Evolutionary conservation across 2,329 filamentous ascomycete genomes (phyloP).

Genomic region (Colletotrichum higginsianum): DNA sequence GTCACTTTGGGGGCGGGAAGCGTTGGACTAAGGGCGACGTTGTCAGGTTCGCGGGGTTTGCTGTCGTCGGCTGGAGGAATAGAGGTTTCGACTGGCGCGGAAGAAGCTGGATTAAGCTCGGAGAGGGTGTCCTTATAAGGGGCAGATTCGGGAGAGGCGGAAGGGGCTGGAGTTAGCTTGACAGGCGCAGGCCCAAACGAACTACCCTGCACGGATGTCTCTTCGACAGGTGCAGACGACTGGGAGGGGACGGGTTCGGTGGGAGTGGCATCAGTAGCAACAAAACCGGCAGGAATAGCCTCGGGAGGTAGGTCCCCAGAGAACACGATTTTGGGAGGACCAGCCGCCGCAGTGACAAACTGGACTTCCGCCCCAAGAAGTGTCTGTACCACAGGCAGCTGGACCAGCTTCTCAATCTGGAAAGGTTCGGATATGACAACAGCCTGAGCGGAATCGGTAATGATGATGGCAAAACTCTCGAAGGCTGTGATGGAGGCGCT

Average conservation of each 20-base stretch:
- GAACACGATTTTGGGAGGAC: conserved; percentile 33
- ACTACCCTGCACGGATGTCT: not conserved
- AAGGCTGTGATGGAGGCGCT: conserved; percentile 44
- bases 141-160: not conserved
- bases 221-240: not conserved
- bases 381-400: conserved; percentile 30
- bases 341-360: conserved; percentile 12
- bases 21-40: not conserved
- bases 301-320: conserved; percentile 23
- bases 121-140: not conserved
- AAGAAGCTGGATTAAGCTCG: not conserved
- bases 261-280: not conserved
- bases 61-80: not conserved
- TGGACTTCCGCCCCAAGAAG: conserved; percentile 13
- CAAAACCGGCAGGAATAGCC: conserved; percentile 23
- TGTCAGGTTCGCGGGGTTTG: not conserved
- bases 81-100: not conserved
- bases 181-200: not conserved
- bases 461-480: conserved; percentile 44
- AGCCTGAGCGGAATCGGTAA: conserved; percentile 42
- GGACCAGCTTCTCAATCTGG: conserved; percentile 36
- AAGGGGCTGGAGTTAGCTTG: not conserved
- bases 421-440: conserved; percentile 42
- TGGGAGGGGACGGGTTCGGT: not conserved
- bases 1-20: no score